Evolutionary conservation across 208 protist genomes (phyloP).

Genomic region (Acanthamoeba rhysodes): DNA sequence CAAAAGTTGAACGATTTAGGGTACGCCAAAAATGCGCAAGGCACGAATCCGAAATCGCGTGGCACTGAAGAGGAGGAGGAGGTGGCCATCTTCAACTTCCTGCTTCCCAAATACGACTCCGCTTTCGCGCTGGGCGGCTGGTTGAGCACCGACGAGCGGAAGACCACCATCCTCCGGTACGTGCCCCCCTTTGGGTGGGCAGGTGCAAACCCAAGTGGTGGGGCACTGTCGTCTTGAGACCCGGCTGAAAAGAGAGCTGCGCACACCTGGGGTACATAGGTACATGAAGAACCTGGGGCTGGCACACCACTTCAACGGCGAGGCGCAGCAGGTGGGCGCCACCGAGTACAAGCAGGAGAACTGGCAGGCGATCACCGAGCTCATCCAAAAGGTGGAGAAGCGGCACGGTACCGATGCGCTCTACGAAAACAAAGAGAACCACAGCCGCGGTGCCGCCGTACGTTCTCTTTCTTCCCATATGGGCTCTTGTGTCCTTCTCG

Average conservation of each 20-base stretch:
- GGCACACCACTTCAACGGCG: not conserved
- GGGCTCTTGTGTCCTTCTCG: not conserved
- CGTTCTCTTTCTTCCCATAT: not conserved
- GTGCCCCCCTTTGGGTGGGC: not conserved
- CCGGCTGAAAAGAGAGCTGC: not conserved
- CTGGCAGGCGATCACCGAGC: not conserved
- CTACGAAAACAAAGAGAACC: not conserved
- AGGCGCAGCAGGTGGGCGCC: not conserved
- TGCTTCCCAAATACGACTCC: not conserved
- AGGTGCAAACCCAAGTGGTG: too few relatives aligned
- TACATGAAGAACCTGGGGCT: slow-evolving; percentile 6
- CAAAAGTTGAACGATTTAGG: not conserved
- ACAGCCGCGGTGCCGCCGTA: not conserved
- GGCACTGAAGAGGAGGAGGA: not conserved
- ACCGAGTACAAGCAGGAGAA: not conserved
- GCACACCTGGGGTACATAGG: not conserved
- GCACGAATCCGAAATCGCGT: not conserved
- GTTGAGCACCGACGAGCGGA: not conserved
- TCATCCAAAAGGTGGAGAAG: not conserved
- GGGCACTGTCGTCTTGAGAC: too few relatives aligned
- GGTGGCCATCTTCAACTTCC: not conserved
- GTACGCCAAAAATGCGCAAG: not conserved
- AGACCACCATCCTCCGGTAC: not conserved
- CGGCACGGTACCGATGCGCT: not conserved
- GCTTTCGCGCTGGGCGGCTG: not conserved